Evolutionary conservation across 192 early-diverging fungal genomes (phyloP), one percentile per base, ranked within the genome.

Genomic region (Umbelopsis sp.): DNA sequence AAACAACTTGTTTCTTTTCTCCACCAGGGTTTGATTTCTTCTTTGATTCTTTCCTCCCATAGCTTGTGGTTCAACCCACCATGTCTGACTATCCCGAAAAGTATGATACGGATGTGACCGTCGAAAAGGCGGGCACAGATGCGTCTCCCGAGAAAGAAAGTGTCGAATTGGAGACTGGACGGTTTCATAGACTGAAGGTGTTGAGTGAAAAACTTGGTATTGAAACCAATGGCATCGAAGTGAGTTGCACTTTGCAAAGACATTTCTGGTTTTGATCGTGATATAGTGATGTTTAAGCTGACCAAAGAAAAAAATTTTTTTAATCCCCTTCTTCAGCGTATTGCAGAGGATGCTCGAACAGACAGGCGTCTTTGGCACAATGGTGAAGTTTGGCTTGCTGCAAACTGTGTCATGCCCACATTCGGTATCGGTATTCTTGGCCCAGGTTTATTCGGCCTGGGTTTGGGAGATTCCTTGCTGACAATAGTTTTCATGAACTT

Each of bases 401-500:
- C 64, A 13, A 65, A 65, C 44, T 65, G 64, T 65, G 64, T 64
- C 22, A 73, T 74, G 2, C 67, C 74, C 51, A 67, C 74, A 10
- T 67, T 69, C 46, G 68, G 70, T 21, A 69, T 76, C 15, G 74
- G 74, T 21, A 46, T 61, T 44, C 52, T 79, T 9, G 78, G 76
- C 21, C 46, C 37, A 53, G 30, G 64, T 27, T 6, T 79, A 46
- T 79, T 74, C 44, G 71, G 47, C 30, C 67, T 79, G 44, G 74
- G 71, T 0, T 37, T 73, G 10, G 49, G 53, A 22, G 52, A 80
- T 41, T 67, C 70, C 25, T 41, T 78, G 41, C 44, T 71, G 21
- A 73, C 52, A 21, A 77, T 79, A 47, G 18, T 79, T 41, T 61
- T 78, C 49, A 58, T 78, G 71, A 79, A 79, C 49, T n/a, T 64